Evolutionary conservation across 805 yeast species (phyloP).

Genomic region (Suhomyces emberorum): DNA sequence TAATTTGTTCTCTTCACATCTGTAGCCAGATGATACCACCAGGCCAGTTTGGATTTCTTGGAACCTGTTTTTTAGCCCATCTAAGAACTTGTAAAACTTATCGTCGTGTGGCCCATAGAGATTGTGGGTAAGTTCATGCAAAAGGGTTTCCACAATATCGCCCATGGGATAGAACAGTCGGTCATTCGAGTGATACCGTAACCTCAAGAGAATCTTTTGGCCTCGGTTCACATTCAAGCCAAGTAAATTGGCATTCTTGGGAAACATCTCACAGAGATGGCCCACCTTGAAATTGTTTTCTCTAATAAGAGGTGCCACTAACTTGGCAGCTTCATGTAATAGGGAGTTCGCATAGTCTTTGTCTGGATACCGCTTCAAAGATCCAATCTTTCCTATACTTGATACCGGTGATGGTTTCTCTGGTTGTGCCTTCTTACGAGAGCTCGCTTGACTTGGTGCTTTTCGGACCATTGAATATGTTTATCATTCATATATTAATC

Average conservation of each 20-base stretch:
- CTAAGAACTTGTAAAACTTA: slow-evolving; percentile 62
- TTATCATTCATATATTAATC: too few species aligned
- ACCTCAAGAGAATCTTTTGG: slow-evolving; percentile 62
- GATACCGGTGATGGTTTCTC: slow-evolving; percentile 34
- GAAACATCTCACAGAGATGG: slow-evolving; percentile 75
- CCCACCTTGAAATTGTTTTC: slow-evolving; percentile 64
- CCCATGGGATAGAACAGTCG: slow-evolving; percentile 58
- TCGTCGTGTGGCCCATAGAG: slow-evolving; percentile 76
- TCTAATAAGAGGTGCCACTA: slow-evolving; percentile 77
- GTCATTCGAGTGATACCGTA: slow-evolving; percentile 58
- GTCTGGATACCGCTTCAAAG: slow-evolving; percentile 34
- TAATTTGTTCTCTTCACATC: slow-evolving; percentile 45
- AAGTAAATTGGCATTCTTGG: slow-evolving; percentile 58
- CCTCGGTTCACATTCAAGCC: slow-evolving; percentile 87
- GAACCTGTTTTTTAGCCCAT: slow-evolving; percentile 53
- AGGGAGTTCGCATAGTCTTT: slow-evolving; percentile 43
- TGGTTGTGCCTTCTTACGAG: slow-evolving; percentile 15
- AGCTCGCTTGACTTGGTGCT: background rate
- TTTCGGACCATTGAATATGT: slow-evolving; percentile 10
- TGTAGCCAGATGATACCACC: slow-evolving; percentile 44
- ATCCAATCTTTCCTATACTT: slow-evolving; percentile 34
- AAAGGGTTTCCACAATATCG: slow-evolving; percentile 72
- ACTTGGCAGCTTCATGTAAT: slow-evolving; percentile 63
- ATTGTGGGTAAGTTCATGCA: slow-evolving; percentile 88
- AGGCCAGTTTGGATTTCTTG: slow-evolving; percentile 42